phyloP scores from a whole-genome alignment of 345 rosid species.

The Cardamine chenopodiifolia region DNA sequence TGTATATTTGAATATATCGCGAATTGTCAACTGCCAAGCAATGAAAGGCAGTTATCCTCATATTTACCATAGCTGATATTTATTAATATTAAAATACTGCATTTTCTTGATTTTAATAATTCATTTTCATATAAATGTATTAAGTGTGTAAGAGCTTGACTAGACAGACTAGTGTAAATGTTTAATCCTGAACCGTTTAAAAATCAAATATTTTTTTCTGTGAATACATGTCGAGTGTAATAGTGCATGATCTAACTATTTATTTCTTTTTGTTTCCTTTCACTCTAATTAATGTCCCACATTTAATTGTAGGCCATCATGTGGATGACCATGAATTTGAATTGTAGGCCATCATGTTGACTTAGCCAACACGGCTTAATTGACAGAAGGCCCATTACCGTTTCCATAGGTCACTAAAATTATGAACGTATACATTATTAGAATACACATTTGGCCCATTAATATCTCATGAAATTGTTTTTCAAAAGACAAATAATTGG shows the following conservation, averaged over 20 bases:
- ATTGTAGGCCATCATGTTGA: not conserved
- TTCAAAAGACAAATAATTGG: not conserved
- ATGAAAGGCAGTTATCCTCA: not conserved
- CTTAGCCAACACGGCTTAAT: not conserved
- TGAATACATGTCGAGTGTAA: not conserved
- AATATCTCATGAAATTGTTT: not conserved
- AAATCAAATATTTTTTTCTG: not conserved
- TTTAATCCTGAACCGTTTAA: not conserved
- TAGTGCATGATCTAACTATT: not conserved
- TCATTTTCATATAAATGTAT: not conserved
- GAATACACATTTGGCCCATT: slow-evolving; percentile 15
- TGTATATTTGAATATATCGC: not conserved
- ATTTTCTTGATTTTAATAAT: not conserved
- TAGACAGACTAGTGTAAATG: not conserved
- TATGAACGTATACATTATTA: not conserved
- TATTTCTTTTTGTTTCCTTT: not conserved
- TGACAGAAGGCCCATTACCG: slow-evolving; percentile 2
- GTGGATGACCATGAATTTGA: not conserved
- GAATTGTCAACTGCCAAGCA: slow-evolving; percentile 19
- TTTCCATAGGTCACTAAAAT: not conserved
- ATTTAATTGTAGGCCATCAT: not conserved
- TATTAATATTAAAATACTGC: not conserved
- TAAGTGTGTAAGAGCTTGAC: not conserved
- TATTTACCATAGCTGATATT: not conserved
- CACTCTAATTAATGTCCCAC: not conserved